Conservation (phyloP, 495 filamentous ascomycete species). For the Trichoderma gamsii region DNA sequence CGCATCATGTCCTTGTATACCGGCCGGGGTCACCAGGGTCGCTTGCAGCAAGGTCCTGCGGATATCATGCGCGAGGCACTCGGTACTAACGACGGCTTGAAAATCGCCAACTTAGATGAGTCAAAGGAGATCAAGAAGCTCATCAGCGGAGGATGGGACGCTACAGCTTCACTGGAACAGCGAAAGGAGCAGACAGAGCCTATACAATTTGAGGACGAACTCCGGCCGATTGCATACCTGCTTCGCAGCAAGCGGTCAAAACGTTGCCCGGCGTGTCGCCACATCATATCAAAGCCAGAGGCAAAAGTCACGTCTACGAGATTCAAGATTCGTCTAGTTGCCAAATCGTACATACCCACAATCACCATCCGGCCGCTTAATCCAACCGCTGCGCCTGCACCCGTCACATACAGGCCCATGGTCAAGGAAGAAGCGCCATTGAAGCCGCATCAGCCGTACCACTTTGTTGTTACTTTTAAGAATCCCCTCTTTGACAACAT, state of each 20-base stretch:
- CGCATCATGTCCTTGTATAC: slow-evolving; percentile 91
- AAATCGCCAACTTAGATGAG: slow-evolving; percentile 44
- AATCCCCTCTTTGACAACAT: slow-evolving; percentile 93
- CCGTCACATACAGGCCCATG: not conserved
- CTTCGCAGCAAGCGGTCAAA: slow-evolving; percentile 89
- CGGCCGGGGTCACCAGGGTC: slow-evolving; percentile 30
- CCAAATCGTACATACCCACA: slow-evolving; percentile 80
- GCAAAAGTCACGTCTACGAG: slow-evolving; percentile 76
- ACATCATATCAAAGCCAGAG: slow-evolving; percentile 95
- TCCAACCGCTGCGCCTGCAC: slow-evolving; percentile 27
- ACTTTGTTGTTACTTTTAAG: slow-evolving; percentile 80
- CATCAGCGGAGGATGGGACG: slow-evolving; percentile 35
- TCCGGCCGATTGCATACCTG: slow-evolving; percentile 72
- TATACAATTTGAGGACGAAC: slow-evolving; percentile 52
- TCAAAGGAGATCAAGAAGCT: slow-evolving; percentile 45
- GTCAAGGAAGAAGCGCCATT: slow-evolving; percentile 35
- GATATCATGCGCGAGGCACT: slow-evolving; percentile 78
- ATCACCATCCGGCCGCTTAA: slow-evolving; percentile 63
- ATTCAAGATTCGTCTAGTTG: slow-evolving; percentile 84
- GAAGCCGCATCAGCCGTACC: slow-evolving; percentile 60
- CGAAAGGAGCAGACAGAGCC: slow-evolving; percentile 39
- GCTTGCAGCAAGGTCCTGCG: slow-evolving; percentile 31
- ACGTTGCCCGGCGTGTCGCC: slow-evolving; percentile 84
- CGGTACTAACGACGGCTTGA: slow-evolving; percentile 61
- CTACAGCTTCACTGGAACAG: slow-evolving; percentile 33